phyloP scores from a whole-genome alignment of 1,139 yeast genomes.

The Pichia sp. region DNA sequence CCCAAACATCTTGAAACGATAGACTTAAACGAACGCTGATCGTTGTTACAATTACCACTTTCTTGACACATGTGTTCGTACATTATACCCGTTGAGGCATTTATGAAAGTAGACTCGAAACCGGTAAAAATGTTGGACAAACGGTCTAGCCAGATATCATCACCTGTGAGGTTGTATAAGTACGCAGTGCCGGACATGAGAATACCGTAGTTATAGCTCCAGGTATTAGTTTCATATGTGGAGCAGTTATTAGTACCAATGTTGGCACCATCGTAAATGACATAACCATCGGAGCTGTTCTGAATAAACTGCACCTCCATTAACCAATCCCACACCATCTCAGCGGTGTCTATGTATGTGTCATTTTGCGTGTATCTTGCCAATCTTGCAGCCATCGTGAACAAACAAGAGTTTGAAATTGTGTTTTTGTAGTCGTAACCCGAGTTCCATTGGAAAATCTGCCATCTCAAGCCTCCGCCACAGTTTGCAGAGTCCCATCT shows the following conservation, averaged over 20 bases:
- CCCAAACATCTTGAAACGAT: constrained; percentile 66
- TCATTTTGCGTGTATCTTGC: constrained; percentile 66
- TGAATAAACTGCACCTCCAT: constrained; percentile 46
- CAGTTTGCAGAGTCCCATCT: constrained; percentile 70
- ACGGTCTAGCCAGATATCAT: constrained; percentile 50
- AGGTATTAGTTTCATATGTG: constrained; percentile 48
- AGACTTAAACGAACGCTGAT: constrained; percentile 76
- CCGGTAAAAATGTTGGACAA: constrained; percentile 50
- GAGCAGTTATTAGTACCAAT: constrained; percentile 51
- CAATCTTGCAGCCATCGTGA: constrained; percentile 73
- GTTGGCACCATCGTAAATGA: constrained; percentile 72
- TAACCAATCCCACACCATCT: constrained; percentile 69
- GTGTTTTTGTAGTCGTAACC: constrained; percentile 80
- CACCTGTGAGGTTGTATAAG: constrained; percentile 58
- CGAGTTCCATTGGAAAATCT: constrained; percentile 68
- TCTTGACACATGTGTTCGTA: constrained; percentile 71
- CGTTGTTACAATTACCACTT: constrained; percentile 56
- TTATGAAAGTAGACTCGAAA: constrained; percentile 43
- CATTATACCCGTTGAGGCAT: constrained; percentile 42
- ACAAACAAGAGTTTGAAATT: constrained; percentile 73
- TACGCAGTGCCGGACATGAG: constrained; percentile 70
- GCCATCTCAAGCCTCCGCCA: constrained; percentile 84
- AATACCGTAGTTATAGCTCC: constrained; percentile 82
- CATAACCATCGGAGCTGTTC: constrained; percentile 37
- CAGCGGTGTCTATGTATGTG: constrained; percentile 62